phyloP scores from a whole-genome alignment of 2,329 filamentous ascomycete species.

The Phyllosticta ampelicida region DNA sequence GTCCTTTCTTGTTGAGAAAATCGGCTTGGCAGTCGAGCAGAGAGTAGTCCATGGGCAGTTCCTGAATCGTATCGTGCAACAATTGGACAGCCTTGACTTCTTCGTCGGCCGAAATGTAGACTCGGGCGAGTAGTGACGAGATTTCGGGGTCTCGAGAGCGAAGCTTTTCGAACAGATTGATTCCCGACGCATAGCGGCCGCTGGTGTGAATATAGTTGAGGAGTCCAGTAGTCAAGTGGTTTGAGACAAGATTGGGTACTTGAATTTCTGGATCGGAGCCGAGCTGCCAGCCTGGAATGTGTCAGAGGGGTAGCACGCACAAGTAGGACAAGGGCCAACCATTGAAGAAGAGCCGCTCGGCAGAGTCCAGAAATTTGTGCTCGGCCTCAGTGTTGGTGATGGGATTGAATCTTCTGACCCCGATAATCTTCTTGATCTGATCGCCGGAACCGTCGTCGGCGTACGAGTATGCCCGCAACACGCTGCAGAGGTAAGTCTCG shows the following conservation, averaged over 20 bases:
- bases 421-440: constrained; percentile 91
- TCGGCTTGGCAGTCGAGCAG: constrained; percentile 90
- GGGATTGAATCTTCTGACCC: constrained; percentile 93
- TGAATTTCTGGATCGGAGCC: constrained; percentile 96
- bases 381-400: constrained; percentile 98
- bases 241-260: constrained; percentile 92
- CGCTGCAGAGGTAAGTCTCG: constrained; percentile 93
- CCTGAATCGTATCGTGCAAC: constrained; percentile 76
- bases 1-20: constrained; percentile 81
- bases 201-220: constrained; percentile 93
- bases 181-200: constrained; percentile 84
- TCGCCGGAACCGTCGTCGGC: constrained; percentile 92
- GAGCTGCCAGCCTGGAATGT: constrained; percentile 59
- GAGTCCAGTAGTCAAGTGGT: constrained; percentile 87
- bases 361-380: constrained; percentile 88
- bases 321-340: constrained; percentile 25
- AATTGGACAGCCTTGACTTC: constrained; percentile 91
- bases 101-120: constrained; percentile 89
- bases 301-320: constrained; percentile 32
- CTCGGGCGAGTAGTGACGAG: constrained; percentile 79
- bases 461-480: constrained; percentile 89
- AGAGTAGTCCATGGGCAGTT: constrained; percentile 95
- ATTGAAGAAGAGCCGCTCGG: constrained; percentile 89
- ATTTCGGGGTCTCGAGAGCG: constrained; percentile 85
- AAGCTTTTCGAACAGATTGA: constrained; percentile 96